Evolutionary conservation across 192 early-diverging fungal species (phyloP).

Genomic region (Backusella tuberculispora): DNA sequence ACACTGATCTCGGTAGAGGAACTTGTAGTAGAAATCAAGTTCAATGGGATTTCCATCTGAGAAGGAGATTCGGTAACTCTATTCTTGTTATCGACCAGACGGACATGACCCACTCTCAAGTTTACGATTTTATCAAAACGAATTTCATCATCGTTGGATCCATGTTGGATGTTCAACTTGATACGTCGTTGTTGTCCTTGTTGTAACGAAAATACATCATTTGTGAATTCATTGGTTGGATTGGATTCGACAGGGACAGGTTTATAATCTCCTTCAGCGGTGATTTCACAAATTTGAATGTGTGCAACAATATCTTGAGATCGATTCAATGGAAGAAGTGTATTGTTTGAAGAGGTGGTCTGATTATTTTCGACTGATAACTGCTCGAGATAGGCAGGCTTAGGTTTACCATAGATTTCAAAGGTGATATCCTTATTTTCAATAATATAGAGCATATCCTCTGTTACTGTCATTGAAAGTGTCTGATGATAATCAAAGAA

Average conservation of each 20-base stretch:
- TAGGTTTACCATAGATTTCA: constrained; percentile 56
- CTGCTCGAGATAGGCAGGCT: constrained; percentile 34
- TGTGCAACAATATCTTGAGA: constrained; percentile 67
- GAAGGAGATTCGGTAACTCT: constrained; percentile 53
- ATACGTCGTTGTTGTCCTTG: constrained; percentile 80
- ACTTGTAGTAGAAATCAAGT: constrained; percentile 49
- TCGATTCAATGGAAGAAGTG: neutral
- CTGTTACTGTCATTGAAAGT: constrained; percentile 46
- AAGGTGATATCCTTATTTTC: constrained; percentile 44
- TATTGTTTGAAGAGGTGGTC: neutral
- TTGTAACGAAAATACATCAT: constrained; percentile 60
- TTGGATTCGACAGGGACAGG: constrained; percentile 58
- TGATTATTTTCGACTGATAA: neutral
- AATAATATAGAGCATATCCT: constrained; percentile 30
- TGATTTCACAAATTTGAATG: constrained; percentile 70
- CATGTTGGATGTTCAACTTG: constrained; percentile 63
- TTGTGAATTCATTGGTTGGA: constrained; percentile 43
- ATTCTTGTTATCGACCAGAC: constrained; percentile 62
- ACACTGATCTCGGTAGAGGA: constrained; percentile 47
- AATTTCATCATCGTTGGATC: constrained; percentile 44
- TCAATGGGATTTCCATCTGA: constrained; percentile 51
- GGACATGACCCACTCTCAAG: constrained; percentile 50
- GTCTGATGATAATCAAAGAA: constrained; percentile 61
- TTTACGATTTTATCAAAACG: constrained; percentile 52
- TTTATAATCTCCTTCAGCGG: constrained; percentile 62